phyloP scores from a whole-genome alignment of 2,329 filamentous ascomycete genomes.

The Dactylellina sp. region DNA sequence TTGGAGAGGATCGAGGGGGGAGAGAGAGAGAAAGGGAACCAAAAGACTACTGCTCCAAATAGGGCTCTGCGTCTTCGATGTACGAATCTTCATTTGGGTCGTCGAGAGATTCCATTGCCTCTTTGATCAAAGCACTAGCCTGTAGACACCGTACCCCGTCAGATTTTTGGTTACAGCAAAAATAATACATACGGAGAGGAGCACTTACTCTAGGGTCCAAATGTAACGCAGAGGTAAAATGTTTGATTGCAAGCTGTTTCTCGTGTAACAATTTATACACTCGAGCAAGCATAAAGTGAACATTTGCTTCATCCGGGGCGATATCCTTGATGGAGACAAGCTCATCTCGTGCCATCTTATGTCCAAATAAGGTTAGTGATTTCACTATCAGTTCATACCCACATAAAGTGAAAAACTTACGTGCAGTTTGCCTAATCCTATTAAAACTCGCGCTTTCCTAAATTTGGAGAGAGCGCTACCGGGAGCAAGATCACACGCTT shows the following conservation, averaged over 20 bases:
- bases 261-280: conserved; percentile 79
- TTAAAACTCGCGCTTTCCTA: conserved; percentile 88
- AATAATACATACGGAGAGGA: not conserved
- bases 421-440: conserved; percentile 74
- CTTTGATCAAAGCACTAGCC: conserved; percentile 94
- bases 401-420: conserved; percentile 38
- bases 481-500: conserved; percentile 84
- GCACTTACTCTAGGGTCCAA: conserved; percentile 90
- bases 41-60: conserved; percentile 46
- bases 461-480: conserved; percentile 85
- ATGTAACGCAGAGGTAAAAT: conserved; percentile 94
- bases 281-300: conserved; percentile 92
- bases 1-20: not conserved
- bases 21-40: not conserved
- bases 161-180: conserved; percentile 49
- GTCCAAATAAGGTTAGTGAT: conserved; percentile 62
- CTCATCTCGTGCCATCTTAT: conserved; percentile 82
- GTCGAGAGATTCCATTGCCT: conserved; percentile 92
- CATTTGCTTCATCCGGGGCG: conserved; percentile 92
- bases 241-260: conserved; percentile 83
- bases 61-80: conserved; percentile 54
- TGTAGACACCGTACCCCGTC: conserved; percentile 63
- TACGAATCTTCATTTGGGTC: conserved; percentile 75
- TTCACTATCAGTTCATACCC: not conserved
- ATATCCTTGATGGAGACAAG: conserved; percentile 89